Conservation (phyloP, 139 green algal genomes). For the Asterochloris erici region DNA sequence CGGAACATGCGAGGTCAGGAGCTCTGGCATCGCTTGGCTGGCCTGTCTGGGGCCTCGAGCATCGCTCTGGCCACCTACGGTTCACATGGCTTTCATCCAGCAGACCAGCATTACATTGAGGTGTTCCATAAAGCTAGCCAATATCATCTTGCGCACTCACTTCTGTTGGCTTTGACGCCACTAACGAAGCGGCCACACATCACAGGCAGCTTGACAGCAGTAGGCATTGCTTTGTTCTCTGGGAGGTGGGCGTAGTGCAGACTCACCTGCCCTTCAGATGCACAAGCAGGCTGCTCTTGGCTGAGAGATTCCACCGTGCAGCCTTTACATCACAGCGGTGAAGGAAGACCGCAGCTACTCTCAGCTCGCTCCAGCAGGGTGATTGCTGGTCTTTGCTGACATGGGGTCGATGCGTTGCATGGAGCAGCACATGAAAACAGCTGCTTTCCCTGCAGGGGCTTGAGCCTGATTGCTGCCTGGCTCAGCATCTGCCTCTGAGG, state of each 20-base stretch:
- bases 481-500: neutral
- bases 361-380: slow-evolving; percentile 9
- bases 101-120: neutral
- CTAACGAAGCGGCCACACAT: neutral
- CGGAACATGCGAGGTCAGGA: neutral
- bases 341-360: slow-evolving; percentile 8
- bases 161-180: slow-evolving; percentile 7
- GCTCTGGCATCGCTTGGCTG: slow-evolving; percentile 3
- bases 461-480: slow-evolving; percentile 14
- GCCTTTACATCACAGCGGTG: slow-evolving; percentile 2
- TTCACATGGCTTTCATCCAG: slow-evolving; percentile 5
- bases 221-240: slow-evolving; percentile 1
- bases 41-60: neutral
- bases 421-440: neutral
- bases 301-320: neutral
- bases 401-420: neutral
- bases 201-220: neutral
- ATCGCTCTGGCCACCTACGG: slow-evolving; percentile 1
- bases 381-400: neutral
- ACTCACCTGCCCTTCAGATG: neutral
- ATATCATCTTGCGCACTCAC: slow-evolving; percentile 11
- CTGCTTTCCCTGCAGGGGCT: neutral
- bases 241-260: neutral
- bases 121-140: slow-evolving; percentile 1
- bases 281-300: neutral